A percentile compares a stretch with the other conserved stretches of the same genome.
phyloP scores from a whole-genome alignment of 164 flowering plant genomes.

The Euptelea pleiosperma region DNA sequence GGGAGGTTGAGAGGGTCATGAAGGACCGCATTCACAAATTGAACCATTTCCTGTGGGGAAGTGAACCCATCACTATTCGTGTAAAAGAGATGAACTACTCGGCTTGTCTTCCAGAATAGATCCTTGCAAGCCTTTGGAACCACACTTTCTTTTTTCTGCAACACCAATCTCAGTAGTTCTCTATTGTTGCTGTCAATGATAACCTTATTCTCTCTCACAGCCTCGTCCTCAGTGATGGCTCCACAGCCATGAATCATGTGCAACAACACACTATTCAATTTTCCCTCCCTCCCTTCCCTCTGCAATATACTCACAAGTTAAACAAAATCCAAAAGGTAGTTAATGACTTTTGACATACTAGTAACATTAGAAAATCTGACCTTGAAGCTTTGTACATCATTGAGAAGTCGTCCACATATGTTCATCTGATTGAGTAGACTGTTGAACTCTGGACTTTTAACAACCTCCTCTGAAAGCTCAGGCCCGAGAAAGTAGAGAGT shows the following conservation, averaged over 20 bases:
- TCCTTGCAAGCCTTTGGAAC: conserved; percentile 81
- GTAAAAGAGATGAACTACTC: conserved; percentile 58
- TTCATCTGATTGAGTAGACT: conserved; percentile 15
- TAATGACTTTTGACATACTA: background rate
- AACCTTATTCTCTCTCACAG: conserved; percentile 27
- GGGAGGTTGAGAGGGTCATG: conserved; percentile 18
- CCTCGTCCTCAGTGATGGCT: conserved; percentile 39
- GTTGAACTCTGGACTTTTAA: conserved; percentile 21
- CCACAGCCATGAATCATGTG: conserved; percentile 32
- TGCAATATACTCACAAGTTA: background rate
- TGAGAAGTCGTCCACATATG: conserved; percentile 29
- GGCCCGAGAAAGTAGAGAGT: conserved; percentile 27
- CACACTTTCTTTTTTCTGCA: conserved; percentile 42
- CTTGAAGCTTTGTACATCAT: conserved; percentile 26
- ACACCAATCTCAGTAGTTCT: conserved; percentile 52
- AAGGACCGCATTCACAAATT: conserved; percentile 37
- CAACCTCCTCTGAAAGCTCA: conserved; percentile 20
- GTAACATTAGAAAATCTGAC: background rate
- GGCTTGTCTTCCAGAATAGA: conserved; percentile 70
- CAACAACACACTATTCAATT: conserved; percentile 56
- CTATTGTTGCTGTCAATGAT: conserved; percentile 31
- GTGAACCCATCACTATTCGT: conserved; percentile 63
- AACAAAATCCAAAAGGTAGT: no score
- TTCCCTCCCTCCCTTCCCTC: conserved; percentile 45
- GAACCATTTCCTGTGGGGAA: conserved; percentile 39